Evolutionary conservation across 2,329 filamentous ascomycete genomes (phyloP).

Genomic region (Grosmannia serpens): DNA sequence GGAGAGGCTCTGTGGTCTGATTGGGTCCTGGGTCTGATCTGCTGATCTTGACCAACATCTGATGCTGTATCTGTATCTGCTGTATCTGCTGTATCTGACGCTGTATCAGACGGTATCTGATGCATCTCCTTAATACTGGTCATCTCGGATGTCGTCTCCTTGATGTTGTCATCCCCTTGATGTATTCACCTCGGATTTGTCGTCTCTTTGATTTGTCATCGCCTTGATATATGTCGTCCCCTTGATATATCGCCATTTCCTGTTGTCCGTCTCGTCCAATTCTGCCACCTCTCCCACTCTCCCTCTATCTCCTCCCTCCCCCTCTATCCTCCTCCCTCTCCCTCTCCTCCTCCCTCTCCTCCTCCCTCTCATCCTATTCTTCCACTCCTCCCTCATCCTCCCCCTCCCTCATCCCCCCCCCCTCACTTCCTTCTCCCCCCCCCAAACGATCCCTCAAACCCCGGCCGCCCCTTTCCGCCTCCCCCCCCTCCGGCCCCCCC

Average conservation of each 20-base stretch:
- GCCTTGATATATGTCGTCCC: too few species aligned
- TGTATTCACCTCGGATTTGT: too few species aligned
- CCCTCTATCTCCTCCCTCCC: not conserved
- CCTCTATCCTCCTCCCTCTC: not conserved
- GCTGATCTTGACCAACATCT: not conserved
- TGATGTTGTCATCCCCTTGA: too few species aligned
- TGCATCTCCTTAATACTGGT: too few species aligned
- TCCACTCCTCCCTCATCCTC: not conserved
- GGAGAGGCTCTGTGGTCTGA: too few species aligned
- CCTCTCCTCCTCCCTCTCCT: not conserved
- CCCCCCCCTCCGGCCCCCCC: slow-evolving; percentile 24
- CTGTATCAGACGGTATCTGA: too few species aligned
- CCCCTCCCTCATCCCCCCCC: not conserved
- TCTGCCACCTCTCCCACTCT: too few species aligned
- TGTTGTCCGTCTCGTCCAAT: too few species aligned
- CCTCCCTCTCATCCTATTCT: not conserved
- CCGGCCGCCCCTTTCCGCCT: slow-evolving; percentile 37
- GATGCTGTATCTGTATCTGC: not conserved
- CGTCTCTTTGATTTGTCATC: too few species aligned
- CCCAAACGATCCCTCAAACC: slow-evolving; percentile 60
- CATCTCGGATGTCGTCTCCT: too few species aligned
- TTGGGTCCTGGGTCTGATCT: too few species aligned
- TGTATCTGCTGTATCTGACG: not conserved
- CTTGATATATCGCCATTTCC: not conserved
- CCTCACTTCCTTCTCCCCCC: slow-evolving; percentile 38